Evolutionary conservation across 495 filamentous ascomycete species (phyloP).

Genomic region (Trichoderma asperelloides): DNA sequence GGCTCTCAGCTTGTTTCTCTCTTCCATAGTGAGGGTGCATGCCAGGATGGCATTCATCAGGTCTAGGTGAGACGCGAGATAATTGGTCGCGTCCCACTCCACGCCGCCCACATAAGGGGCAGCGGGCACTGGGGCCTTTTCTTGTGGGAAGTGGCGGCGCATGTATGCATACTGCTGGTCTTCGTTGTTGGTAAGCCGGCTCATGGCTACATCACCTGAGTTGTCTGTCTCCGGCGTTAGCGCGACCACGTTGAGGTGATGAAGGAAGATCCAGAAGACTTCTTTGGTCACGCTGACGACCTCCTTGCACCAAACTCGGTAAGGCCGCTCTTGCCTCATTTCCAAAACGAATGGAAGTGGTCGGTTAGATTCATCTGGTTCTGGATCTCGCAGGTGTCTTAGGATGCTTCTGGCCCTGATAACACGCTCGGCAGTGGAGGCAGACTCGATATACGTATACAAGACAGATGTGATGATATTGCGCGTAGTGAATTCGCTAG

Average conservation of each 20-base stretch:
- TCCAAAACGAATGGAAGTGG: constrained; percentile 79
- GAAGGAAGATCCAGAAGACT: constrained; percentile 98
- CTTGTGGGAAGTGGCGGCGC: constrained; percentile 72
- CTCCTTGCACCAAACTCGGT: constrained; percentile 90
- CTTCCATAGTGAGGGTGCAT: constrained; percentile 59
- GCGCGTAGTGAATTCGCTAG: constrained; percentile 89
- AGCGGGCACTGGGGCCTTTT: constrained; percentile 82
- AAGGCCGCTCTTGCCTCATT: constrained; percentile 81
- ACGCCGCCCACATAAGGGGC: constrained; percentile 96
- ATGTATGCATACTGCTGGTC: constrained; percentile 42
- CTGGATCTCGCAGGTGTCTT: constrained; percentile 71
- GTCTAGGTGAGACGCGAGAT: constrained; percentile 85
- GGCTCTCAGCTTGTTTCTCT: constrained; percentile 69
- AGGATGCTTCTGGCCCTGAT: constrained; percentile 61
- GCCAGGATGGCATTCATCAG: constrained; percentile 86
- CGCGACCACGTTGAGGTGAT: constrained; percentile 81
- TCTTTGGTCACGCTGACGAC: constrained; percentile 89
- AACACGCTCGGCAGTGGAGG: constrained; percentile 42
- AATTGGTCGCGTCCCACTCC: constrained; percentile 98
- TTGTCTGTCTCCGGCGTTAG: constrained; percentile 31
- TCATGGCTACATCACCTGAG: constrained; percentile 9
- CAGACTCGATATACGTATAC: constrained; percentile 69
- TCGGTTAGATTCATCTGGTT: constrained; percentile 61
- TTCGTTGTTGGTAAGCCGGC: constrained; percentile 21
- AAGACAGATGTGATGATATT: constrained; percentile 77